phyloP scores from a whole-genome alignment of 805 yeast genomes.

The Ogataea angusta region DNA sequence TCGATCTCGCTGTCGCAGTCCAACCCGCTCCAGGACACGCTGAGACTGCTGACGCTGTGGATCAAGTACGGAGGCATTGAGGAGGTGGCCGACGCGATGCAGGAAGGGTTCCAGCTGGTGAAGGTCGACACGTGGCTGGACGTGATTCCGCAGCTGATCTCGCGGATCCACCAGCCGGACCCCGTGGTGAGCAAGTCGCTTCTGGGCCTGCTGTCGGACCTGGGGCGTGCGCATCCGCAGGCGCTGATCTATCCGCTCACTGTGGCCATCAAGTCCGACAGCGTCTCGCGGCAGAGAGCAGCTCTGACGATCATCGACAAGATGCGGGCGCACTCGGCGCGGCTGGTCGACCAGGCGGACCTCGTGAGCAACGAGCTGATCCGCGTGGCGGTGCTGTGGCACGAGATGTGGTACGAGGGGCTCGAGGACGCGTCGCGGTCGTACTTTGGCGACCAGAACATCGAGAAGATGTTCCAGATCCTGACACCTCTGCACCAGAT shows the following conservation, averaged over 20 bases:
- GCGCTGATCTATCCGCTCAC: conserved; percentile 93
- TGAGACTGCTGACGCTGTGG: conserved; percentile 89
- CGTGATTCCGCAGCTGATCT: conserved; percentile 91
- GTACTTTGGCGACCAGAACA: conserved; percentile 91
- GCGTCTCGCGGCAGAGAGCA: conserved; percentile 83
- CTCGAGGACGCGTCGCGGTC: conserved; percentile 93
- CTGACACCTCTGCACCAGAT: conserved; percentile 84
- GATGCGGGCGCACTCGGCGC: conserved; percentile 84
- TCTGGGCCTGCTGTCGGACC: conserved; percentile 73
- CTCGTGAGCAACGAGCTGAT: conserved; percentile 91
- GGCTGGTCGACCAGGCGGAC: conserved; percentile 87
- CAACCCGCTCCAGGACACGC: conserved; percentile 87
- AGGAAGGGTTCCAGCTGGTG: conserved; percentile 86
- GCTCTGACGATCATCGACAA: conserved; percentile 89
- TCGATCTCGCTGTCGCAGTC: conserved; percentile 85
- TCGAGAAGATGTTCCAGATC: conserved; percentile 90
- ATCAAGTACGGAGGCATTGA: conserved; percentile 92
- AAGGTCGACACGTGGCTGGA: conserved; percentile 92
- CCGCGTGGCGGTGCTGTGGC: conserved; percentile 95
- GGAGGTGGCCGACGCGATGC: conserved; percentile 87
- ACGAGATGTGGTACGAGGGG: conserved; percentile 97
- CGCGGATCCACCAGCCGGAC: conserved; percentile 95
- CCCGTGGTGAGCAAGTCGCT: conserved; percentile 77
- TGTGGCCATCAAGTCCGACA: conserved; percentile 93
- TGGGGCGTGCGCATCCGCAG: conserved; percentile 96